Evolutionary conservation across 352 stramenopile genomes (phyloP).

Genomic region (Elongisporangium undulatum): DNA sequence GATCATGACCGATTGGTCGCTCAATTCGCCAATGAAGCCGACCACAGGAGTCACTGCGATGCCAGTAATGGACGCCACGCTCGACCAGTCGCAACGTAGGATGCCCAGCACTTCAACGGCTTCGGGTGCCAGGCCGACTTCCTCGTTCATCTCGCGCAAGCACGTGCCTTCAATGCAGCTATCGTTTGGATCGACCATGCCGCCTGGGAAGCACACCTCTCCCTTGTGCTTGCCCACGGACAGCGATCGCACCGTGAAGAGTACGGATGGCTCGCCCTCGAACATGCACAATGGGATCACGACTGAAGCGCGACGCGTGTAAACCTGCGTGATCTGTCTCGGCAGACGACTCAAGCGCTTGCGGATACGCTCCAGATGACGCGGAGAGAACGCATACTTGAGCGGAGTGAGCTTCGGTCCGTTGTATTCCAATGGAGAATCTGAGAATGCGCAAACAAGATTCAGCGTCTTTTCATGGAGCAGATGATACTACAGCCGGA

Average conservation of each 20-base stretch:
- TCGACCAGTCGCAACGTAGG: slow-evolving; percentile 94
- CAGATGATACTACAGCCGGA: slow-evolving; percentile 1
- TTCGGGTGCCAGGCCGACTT: slow-evolving; percentile 88
- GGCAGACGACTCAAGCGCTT: slow-evolving; percentile 94
- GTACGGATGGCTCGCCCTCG: slow-evolving; percentile 90
- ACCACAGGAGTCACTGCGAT: slow-evolving; percentile 98
- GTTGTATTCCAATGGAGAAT: slow-evolving; percentile 39
- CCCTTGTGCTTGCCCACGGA: slow-evolving; percentile 93
- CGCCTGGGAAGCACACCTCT: slow-evolving; percentile 96
- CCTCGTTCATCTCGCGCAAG: slow-evolving; percentile 97
- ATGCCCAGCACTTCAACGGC: slow-evolving; percentile 92
- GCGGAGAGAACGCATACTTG: slow-evolving; percentile 71
- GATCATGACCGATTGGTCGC: slow-evolving; percentile 84
- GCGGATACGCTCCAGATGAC: slow-evolving; percentile 90
- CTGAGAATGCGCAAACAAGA: slow-evolving; percentile 12
- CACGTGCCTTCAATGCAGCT: slow-evolving; percentile 95
- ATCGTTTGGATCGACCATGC: slow-evolving; percentile 91
- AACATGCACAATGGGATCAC: slow-evolving; percentile 97
- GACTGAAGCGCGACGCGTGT: slow-evolving; percentile 89
- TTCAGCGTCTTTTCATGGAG: slow-evolving; percentile 2
- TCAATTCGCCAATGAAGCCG: slow-evolving; percentile 94
- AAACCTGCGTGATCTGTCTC: slow-evolving; percentile 91
- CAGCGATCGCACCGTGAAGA: slow-evolving; percentile 94
- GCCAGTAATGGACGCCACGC: slow-evolving; percentile 93
- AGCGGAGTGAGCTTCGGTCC: slow-evolving; percentile 42